These are phyloP conservation scores for Massariosphaeria phaeospora DNA, from an alignment of 495 filamentous ascomycete genomes.

Conservation along the genomic window DNA sequence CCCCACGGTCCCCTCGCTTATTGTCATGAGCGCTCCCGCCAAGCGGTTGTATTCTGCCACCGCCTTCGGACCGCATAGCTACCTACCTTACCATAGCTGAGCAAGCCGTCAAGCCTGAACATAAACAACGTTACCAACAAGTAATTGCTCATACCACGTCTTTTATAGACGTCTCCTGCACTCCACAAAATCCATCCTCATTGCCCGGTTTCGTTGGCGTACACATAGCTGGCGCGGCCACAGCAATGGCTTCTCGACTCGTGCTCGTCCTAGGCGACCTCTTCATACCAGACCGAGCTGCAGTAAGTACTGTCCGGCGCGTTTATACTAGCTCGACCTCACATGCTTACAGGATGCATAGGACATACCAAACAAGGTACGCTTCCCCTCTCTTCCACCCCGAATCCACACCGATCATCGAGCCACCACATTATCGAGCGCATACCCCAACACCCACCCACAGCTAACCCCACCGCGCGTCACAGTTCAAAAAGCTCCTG, in stretches of 20 bases:
- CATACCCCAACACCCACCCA: conserved; percentile 12
- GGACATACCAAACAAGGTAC: conserved; percentile 90
- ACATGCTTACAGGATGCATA: conserved; percentile 38
- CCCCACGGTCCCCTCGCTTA: too few relatives aligned
- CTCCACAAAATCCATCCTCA: not conserved
- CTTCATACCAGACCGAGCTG: conserved; percentile 93
- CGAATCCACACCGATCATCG: not conserved
- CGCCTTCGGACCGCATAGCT: conserved; percentile 16
- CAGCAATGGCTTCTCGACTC: conserved; percentile 67
- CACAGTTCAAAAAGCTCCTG: conserved; percentile 94
- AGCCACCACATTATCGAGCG: conserved; percentile 6
- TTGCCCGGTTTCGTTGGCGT: not conserved
- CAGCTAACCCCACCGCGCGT: conserved; percentile 5
- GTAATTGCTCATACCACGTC: not conserved
- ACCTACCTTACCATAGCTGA: not conserved
- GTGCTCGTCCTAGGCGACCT: conserved; percentile 94
- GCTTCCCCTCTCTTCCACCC: conserved; percentile 9
- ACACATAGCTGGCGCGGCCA: conserved; percentile 6
- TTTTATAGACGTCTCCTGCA: not conserved
- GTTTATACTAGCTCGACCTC: conserved; percentile 2
- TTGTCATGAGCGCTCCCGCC: conserved; percentile 15
- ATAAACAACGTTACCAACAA: not conserved
- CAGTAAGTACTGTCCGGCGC: conserved; percentile 47
- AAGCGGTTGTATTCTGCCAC: conserved; percentile 10
- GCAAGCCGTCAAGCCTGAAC: not conserved